These are phyloP conservation scores for Corylus americana DNA, from an alignment of 306 rosid species.

Conservation along the genomic window DNA sequence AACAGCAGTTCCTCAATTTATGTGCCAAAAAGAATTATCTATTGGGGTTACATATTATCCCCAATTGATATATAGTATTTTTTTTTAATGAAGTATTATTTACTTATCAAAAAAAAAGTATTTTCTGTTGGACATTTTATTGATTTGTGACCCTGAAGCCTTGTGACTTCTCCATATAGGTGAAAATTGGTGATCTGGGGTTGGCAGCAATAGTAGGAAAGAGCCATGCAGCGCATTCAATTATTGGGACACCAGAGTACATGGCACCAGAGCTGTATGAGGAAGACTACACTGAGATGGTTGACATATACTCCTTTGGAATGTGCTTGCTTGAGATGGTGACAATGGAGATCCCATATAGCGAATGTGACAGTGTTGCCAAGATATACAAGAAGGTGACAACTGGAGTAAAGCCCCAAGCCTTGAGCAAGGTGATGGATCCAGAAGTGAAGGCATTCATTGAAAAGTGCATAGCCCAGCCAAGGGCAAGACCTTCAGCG, in stretches of 20 bases:
- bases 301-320: conserved; percentile 91
- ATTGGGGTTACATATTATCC: background rate
- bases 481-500: conserved; percentile 90
- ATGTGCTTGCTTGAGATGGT: conserved; percentile 97
- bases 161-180: conserved; percentile 37
- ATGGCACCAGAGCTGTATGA: conserved; percentile 97
- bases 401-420: conserved; percentile 64
- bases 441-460: conserved; percentile 72
- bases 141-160: background rate
- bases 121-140: background rate
- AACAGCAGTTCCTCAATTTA: background rate
- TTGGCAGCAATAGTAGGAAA: conserved; percentile 84
- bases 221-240: conserved; percentile 81
- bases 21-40: background rate
- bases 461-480: conserved; percentile 79
- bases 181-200: conserved; percentile 90
- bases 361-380: conserved; percentile 83
- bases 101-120: no score
- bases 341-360: conserved; percentile 85
- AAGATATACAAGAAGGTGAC: conserved; percentile 89
- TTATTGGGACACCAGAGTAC: conserved; percentile 87
- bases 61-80: background rate
- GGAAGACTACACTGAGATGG: conserved; percentile 96
- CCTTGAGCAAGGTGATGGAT: conserved; percentile 59
- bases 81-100: no score